These are phyloP conservation scores for Blastobotrys elegans DNA, from an alignment of 1,139 yeast species.

Conservation along the genomic window DNA sequence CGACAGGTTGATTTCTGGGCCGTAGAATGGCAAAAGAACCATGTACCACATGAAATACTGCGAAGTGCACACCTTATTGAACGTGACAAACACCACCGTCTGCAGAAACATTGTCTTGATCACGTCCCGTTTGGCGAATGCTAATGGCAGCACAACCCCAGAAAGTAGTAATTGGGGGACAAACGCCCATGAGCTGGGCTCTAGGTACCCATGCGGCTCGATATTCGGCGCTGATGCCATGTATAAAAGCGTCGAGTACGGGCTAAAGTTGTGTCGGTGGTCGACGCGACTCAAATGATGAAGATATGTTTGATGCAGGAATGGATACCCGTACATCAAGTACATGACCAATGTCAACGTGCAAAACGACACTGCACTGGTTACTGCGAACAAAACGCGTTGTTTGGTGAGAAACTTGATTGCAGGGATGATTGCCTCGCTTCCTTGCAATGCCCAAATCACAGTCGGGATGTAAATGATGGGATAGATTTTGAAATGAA, in stretches of 20 bases:
- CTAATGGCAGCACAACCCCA: conserved; percentile 55
- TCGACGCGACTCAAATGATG: conserved; percentile 82
- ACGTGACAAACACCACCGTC: conserved; percentile 84
- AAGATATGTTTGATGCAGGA: conserved; percentile 69
- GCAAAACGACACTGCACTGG: conserved; percentile 42
- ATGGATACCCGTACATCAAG: conserved; percentile 63
- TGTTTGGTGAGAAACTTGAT: conserved; percentile 33
- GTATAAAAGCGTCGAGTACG: conserved; percentile 76
- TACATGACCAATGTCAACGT: conserved; percentile 57
- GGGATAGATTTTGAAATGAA: conserved; percentile 91
- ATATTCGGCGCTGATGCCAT: conserved; percentile 34
- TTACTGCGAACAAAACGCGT: conserved; percentile 44
- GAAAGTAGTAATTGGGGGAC: conserved; percentile 72
- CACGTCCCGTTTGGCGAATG: conserved; percentile 49
- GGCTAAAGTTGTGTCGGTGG: conserved; percentile 91
- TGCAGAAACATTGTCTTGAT: conserved; percentile 75
- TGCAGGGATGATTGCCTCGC: conserved; percentile 13
- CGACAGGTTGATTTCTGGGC: conserved; percentile 19
- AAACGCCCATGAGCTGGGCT: conserved; percentile 50
- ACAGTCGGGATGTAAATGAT: conserved; percentile 69
- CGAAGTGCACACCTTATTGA: conserved; percentile 91
- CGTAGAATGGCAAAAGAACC: conserved; percentile 70
- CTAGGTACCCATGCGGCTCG: conserved; percentile 26
- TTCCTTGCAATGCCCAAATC: conserved; percentile 33
- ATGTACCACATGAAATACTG: conserved; percentile 88